Evolutionary conservation across 2,329 filamentous ascomycete species (phyloP).

Genomic region (Apiospora pterosperma): DNA sequence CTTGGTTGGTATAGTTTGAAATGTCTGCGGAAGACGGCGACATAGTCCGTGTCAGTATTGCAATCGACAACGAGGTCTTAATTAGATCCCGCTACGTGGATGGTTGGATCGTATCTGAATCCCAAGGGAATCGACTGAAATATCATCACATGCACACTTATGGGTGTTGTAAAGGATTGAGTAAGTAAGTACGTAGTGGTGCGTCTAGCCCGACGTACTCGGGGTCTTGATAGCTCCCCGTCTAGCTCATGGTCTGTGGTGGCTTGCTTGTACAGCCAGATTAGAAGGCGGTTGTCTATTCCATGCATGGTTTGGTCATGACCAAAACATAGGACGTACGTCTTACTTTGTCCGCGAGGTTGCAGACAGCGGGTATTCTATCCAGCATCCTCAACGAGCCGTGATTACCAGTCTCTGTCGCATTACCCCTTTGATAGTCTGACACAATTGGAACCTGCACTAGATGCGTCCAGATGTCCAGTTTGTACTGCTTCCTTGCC

Average conservation of each 20-base stretch:
- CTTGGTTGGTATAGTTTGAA: background rate
- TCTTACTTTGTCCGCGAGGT: too few relatives aligned
- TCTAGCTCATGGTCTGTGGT: background rate
- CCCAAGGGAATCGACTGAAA: background rate
- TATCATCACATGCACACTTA: background rate
- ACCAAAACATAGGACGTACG: background rate
- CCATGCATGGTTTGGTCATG: background rate
- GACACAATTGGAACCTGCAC: too few relatives aligned
- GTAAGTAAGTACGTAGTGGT: background rate
- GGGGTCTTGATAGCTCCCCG: too few relatives aligned
- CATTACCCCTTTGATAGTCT: too few relatives aligned
- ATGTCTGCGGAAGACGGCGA: background rate
- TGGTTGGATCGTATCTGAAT: background rate
- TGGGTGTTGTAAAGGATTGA: background rate
- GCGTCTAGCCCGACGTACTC: background rate
- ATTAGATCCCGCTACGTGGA: background rate
- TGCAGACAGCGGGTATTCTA: background rate
- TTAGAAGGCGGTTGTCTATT: too few relatives aligned
- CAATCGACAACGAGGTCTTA: too few relatives aligned
- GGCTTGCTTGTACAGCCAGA: background rate
- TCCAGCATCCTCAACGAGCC: background rate
- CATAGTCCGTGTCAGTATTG: too few relatives aligned
- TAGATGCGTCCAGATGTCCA: too few relatives aligned
- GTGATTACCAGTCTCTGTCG: too few relatives aligned
- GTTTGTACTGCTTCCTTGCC: background rate